These are phyloP conservation scores for Striga hermonthica DNA, from an alignment of 305 asterid genomes.

Conservation along the genomic window DNA sequence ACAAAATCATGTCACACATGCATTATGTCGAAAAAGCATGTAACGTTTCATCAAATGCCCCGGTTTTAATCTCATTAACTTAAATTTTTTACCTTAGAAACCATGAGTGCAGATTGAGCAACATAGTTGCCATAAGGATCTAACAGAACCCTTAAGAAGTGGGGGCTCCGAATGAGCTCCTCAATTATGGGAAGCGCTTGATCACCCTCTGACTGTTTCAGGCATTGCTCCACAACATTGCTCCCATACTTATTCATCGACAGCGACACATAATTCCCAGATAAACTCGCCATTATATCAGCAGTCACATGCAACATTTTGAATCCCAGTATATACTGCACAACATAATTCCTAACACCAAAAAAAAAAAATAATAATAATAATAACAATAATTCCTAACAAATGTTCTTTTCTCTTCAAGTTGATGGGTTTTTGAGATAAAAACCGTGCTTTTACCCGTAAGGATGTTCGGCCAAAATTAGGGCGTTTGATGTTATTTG, in stretches of 20 bases:
- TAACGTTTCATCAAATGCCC: too few relatives aligned
- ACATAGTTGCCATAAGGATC: constrained; percentile 73
- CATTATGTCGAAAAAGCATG: too few relatives aligned
- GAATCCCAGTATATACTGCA: constrained; percentile 49
- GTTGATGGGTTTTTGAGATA: neutral
- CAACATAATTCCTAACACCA: constrained; percentile 60
- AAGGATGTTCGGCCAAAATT: constrained; percentile 45
- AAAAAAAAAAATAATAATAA: neutral
- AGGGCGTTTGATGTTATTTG: constrained; percentile 47
- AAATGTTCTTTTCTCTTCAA: too few relatives aligned
- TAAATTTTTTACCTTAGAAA: constrained; percentile 35
- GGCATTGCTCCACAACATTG: constrained; percentile 62
- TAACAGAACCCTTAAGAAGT: constrained; percentile 47
- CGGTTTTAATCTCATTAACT: neutral
- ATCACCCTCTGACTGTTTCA: constrained; percentile 34
- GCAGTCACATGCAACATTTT: constrained; percentile 23
- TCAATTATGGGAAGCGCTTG: constrained; percentile 31
- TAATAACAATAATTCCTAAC: neutral
- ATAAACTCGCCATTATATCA: constrained; percentile 33
- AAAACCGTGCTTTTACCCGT: constrained; percentile 40
- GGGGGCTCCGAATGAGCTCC: constrained; percentile 41
- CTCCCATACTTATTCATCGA: constrained; percentile 62
- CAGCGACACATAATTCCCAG: constrained; percentile 39
- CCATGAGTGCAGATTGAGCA: constrained; percentile 45
- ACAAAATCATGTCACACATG: too few relatives aligned